Base-by-base conservation (phyloP, 1,284 basidiomycete species). In the Boletus subluridellus region DNA sequence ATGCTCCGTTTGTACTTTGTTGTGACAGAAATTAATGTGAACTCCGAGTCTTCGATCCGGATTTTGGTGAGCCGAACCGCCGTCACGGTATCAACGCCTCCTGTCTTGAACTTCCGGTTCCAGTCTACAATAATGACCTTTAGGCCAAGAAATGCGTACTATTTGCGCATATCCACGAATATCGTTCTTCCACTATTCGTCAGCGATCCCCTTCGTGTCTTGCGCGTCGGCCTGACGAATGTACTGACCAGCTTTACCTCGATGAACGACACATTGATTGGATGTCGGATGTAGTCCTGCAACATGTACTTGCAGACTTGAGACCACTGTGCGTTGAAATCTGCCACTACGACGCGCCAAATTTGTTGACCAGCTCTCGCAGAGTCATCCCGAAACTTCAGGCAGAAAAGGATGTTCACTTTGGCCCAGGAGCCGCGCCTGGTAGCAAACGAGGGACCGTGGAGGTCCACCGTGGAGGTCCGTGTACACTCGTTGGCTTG, bases 251-350 rank as follows among this genome's bases (percentile, higher is more conserved):
- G 89, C 71, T 92, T 14, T 92, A 90, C 69, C 79, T 92, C 15
- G 89, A 92, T 67, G 86, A 88, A 63, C 80, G 82, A n/a, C 90
- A 92, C 73, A 69, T 87, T 17, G 78, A 82, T 47, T 92, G 90
- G 90, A 92, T 92, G 89, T 83, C 87, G 7, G 89, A 92, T 61
- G 64, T 74, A 30, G 76, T 85, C 45, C 74, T 92, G 14, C 89
- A 90, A 66, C 81, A 83, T 66, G 85, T 92, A 28, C 77, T 92
- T 3, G 79, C 82, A 15, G 89, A 92, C 68, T 70, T 92, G 48
- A 79, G 85, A 64, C 86, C 86, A 58, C 73, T 84, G 90, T 90
- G 60, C 63, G 80, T 64, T 39, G 58, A 53, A 5, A 52, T 49
- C 14, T 53, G 28, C 12, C 47, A 42, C 35, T 30, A 10, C 4